Conservation (phyloP, 371 early-diverging fungal genomes). For the Mortierella sp. region DNA sequence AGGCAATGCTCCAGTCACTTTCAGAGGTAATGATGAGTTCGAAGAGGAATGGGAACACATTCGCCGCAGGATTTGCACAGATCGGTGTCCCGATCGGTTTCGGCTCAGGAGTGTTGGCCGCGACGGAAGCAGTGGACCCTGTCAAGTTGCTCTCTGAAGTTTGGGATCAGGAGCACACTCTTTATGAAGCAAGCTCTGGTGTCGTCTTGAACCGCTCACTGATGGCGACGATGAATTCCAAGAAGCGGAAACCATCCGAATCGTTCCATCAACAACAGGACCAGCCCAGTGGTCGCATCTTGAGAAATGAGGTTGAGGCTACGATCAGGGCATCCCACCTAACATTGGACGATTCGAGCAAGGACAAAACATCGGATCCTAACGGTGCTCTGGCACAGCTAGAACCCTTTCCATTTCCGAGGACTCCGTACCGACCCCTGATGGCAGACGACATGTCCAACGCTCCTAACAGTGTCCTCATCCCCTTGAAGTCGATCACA, state of each 20-base stretch:
- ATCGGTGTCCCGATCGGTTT: slow-evolving; percentile 55
- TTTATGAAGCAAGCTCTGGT: slow-evolving; percentile 40
- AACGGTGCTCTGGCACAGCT: not conserved
- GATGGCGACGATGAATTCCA: slow-evolving; percentile 1
- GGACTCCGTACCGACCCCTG: slow-evolving; percentile 41
- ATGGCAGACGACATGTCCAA: slow-evolving; percentile 6
- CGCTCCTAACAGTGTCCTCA: slow-evolving; percentile 41
- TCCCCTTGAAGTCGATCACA: slow-evolving; percentile 45
- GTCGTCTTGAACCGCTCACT: slow-evolving; percentile 1
- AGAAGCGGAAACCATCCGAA: slow-evolving; percentile 50
- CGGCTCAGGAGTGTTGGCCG: slow-evolving; percentile 10
- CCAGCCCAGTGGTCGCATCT: slow-evolving; percentile 42
- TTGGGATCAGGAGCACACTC: slow-evolving; percentile 40
- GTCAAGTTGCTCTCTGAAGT: slow-evolving; percentile 29
- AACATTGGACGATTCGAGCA: slow-evolving; percentile 19
- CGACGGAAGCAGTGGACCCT: slow-evolving; percentile 32
- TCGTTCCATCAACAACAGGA: slow-evolving; percentile 54
- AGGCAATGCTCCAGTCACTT: slow-evolving; percentile 47
- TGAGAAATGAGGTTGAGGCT: slow-evolving; percentile 36
- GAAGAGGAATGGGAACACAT: slow-evolving; percentile 51
- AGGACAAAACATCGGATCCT: not conserved
- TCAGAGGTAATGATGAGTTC: slow-evolving; percentile 40
- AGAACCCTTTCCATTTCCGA: slow-evolving; percentile 44
- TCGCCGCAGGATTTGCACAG: slow-evolving; percentile 62
- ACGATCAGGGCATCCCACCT: slow-evolving; percentile 32